Base-by-base conservation (phyloP, 2,329 filamentous ascomycete species). In the Sporothrix humicola region DNA sequence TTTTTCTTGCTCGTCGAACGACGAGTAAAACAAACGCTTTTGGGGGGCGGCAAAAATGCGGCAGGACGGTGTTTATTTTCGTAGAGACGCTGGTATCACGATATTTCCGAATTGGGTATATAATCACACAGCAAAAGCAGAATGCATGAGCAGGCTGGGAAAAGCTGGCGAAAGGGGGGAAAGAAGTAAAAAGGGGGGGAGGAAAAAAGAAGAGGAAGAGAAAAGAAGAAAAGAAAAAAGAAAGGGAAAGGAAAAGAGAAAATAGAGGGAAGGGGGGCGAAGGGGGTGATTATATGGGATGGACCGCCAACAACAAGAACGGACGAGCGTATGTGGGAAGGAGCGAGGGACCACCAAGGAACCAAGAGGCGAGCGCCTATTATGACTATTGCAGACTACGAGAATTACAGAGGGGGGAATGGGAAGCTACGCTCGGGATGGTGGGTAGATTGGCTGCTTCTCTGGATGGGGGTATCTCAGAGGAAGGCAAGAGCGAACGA, bases 21-120 rank as follows among this genome's bases (percentile, higher is more conserved):
- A 59, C 54, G 23, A 66, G 37, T 20, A 46, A 52, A 26, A 65
- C 37, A 59, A 74, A 69, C 46, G 61, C 73, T 69, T 71, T 71
- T 69, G 26, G 71, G 15, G 48, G 65, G 42, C 52, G 37, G 70
- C 66, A 44, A 72, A 71, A 54, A 65, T 63, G 71, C 69, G 48
- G 73, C 66, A 42, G 66, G 66, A 42, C 46, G 48, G 66, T 26
- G 26, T 42, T 23, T 54, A 52, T 69, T 37, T 37, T 54, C 48
- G 66, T 69, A 54, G 66, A 54, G 66, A 54, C 66, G 48, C 17
- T 50, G 71, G 68, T 74, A 58, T 74, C 74, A 75, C 74, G 66
- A 74, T 65, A 68, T 73, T 77, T 76, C 75, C 76, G 72, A 70
- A 77, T 77, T 74, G 76, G 76, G 76, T 77, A 76, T 76, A 74